These are phyloP conservation scores for Piper betle DNA, from an alignment of 164 flowering plant genomes.

Conservation along the genomic window DNA sequence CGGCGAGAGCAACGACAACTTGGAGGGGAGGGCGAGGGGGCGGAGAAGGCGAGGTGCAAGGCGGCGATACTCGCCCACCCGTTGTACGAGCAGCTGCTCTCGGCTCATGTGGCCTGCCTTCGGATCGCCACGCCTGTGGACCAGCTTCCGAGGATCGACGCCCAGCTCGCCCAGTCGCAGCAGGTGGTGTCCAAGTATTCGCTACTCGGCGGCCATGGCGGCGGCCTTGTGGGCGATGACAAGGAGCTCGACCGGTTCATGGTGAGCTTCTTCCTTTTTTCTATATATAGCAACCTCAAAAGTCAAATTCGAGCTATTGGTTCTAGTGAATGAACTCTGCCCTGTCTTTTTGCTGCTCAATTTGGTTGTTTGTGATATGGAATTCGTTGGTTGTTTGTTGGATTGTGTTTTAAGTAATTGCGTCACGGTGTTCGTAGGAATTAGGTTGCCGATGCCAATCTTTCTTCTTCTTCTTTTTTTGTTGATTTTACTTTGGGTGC, in stretches of 20 bases:
- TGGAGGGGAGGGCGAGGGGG: not conserved
- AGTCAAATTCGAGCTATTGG: no score
- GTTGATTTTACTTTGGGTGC: no score
- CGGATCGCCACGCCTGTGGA: slow-evolving; percentile 87
- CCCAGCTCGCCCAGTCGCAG: slow-evolving; percentile 70
- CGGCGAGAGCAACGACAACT: slow-evolving; percentile 26
- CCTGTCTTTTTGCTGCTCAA: not conserved
- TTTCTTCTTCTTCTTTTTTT: no score
- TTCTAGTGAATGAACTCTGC: slow-evolving; percentile 6
- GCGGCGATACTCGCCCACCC: slow-evolving; percentile 79
- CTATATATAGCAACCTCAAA: no score
- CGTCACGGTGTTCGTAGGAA: no score
- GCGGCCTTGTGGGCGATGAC: slow-evolving; percentile 47
- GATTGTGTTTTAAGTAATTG: no score
- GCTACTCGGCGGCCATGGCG: slow-evolving; percentile 23
- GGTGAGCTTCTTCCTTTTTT: slow-evolving; percentile 11
- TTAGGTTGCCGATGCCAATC: no score
- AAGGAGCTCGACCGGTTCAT: slow-evolving; percentile 74
- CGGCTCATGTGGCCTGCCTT: slow-evolving; percentile 79
- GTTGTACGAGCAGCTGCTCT: slow-evolving; percentile 67
- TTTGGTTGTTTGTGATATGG: no score
- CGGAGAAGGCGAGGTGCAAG: slow-evolving; percentile 23
- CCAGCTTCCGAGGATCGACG: slow-evolving; percentile 70
- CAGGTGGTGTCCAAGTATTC: slow-evolving; percentile 52
- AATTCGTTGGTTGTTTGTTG: no score